These are phyloP conservation scores for Grigorovia transvaalensis DNA, from an alignment of 805 yeast genomes.

Conservation along the genomic window DNA sequence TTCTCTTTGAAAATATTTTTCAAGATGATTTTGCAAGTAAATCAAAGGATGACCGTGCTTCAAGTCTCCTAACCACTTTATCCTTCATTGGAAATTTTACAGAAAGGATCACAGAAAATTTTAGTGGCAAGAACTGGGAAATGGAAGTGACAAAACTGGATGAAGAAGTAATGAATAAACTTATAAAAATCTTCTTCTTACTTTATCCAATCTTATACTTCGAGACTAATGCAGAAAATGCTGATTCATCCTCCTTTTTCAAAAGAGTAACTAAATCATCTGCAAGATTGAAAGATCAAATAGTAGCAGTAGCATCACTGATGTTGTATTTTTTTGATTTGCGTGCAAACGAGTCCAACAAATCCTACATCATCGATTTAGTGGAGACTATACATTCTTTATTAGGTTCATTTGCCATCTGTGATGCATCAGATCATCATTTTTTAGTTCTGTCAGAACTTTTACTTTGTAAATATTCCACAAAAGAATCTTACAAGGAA, in stretches of 20 bases:
- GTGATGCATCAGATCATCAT: constrained; percentile 53
- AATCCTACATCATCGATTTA: constrained; percentile 17
- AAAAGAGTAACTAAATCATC: constrained; percentile 35
- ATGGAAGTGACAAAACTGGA: constrained; percentile 4
- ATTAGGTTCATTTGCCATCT: constrained; percentile 57
- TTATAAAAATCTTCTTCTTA: constrained; percentile 30
- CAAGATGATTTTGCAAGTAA: constrained; percentile 29
- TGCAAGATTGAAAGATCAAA: constrained; percentile 36
- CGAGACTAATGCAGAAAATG: constrained; percentile 37
- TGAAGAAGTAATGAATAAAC: constrained; percentile 10
- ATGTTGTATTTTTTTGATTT: neutral
- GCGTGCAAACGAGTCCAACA: neutral
- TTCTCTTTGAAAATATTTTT: constrained; percentile 33
- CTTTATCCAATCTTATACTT: constrained; percentile 41
- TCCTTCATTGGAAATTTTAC: constrained; percentile 42
- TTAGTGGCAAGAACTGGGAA: constrained; percentile 30
- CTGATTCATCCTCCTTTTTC: constrained; percentile 34
- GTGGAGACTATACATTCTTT: constrained; percentile 60
- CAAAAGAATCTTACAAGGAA: constrained; percentile 48
- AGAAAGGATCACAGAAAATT: constrained; percentile 26
- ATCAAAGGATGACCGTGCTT: constrained; percentile 37
- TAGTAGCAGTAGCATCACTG: constrained; percentile 17
- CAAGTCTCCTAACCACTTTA: constrained; percentile 27
- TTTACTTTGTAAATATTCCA: constrained; percentile 36
- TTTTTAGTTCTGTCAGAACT: constrained; percentile 53